phyloP scores from a whole-genome alignment of 179 eudicot genomes.

The Monotropa hypopitys region DNA sequence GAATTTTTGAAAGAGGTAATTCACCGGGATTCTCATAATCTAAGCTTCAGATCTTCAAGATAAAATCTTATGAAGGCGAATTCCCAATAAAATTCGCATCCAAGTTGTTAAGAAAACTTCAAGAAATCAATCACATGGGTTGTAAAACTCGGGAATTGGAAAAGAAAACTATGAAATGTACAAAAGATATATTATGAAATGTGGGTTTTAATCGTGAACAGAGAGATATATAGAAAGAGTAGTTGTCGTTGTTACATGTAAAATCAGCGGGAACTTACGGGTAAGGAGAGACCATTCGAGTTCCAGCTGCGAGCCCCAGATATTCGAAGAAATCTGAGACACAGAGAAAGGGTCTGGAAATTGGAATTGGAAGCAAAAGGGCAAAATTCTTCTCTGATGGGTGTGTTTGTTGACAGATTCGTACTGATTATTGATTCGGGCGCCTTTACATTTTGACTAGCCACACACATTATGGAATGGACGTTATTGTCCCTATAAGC shows the following conservation, averaged over 20 bases:
- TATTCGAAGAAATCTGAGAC: slow-evolving; percentile 6
- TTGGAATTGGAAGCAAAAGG: background rate
- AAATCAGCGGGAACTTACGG: background rate
- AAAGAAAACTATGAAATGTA: background rate
- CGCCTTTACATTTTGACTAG: background rate
- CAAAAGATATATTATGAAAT: background rate
- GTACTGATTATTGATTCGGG: background rate
- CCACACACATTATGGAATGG: background rate
- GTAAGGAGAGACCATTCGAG: background rate
- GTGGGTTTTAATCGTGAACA: background rate
- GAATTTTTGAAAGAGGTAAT: background rate
- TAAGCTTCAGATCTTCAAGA: background rate
- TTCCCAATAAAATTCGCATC: background rate
- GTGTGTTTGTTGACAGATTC: background rate
- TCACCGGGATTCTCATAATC: background rate
- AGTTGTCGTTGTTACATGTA: too few relatives aligned
- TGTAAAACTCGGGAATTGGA: background rate
- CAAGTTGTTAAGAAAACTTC: background rate
- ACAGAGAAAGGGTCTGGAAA: background rate
- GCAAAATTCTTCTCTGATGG: background rate
- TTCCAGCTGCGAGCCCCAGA: background rate
- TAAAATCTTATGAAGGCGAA: background rate
- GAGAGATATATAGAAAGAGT: too few relatives aligned
- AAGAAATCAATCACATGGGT: background rate
- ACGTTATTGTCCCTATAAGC: background rate